Evolutionary conservation across 345 rosid genomes (phyloP).

Genomic region (Linum lewisii): DNA sequence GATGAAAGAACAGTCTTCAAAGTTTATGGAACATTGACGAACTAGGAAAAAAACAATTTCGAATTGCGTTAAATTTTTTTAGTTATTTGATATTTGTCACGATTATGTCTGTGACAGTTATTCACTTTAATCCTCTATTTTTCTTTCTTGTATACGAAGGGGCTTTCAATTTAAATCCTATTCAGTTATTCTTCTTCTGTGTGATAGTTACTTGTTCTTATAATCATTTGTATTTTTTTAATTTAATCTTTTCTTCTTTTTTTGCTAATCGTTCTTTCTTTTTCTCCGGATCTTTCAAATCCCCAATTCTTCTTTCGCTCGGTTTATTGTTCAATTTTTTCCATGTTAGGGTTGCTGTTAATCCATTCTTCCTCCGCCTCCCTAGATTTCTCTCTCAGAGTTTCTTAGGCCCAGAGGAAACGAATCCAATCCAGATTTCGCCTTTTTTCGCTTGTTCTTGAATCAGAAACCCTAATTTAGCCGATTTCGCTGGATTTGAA

Average conservation of each 20-base stretch:
- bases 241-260: constrained; percentile 9
- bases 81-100: too few relatives aligned
- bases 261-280: constrained; percentile 6
- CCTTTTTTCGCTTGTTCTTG: neutral
- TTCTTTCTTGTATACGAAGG: constrained; percentile 11
- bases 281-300: constrained; percentile 15
- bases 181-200: neutral
- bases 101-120: too few relatives aligned
- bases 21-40: too few relatives aligned
- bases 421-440: too few relatives aligned
- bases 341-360: constrained; percentile 5
- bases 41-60: neutral
- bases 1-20: neutral
- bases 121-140: constrained; percentile 17
- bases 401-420: neutral
- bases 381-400: constrained; percentile 2
- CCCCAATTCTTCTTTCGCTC: constrained; percentile 27
- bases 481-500: neutral
- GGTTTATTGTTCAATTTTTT: constrained; percentile 19
- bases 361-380: constrained; percentile 5
- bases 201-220: constrained; percentile 4
- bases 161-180: too few relatives aligned
- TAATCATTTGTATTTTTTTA: constrained; percentile 5
- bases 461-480: neutral
- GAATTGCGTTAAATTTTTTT: too few relatives aligned